Evolutionary conservation across 2,329 filamentous ascomycete genomes (phyloP).

Genomic region (Scedosporium apiospermum): DNA sequence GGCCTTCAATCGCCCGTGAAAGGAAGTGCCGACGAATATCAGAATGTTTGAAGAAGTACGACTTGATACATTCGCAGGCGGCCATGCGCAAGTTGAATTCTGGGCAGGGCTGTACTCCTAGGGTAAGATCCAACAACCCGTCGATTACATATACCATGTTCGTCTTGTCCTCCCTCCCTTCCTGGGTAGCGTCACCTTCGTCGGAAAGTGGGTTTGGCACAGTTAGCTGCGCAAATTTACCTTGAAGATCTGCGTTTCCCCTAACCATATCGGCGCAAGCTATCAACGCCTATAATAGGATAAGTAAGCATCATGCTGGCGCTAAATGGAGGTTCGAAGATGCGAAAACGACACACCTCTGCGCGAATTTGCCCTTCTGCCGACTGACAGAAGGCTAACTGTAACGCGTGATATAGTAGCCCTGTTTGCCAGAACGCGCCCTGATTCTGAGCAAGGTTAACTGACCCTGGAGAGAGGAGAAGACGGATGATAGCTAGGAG

Average conservation of each 20-base stretch:
- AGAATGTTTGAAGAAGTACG: conserved; percentile 77
- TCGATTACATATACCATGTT: conserved; percentile 82
- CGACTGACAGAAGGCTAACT: conserved; percentile 67
- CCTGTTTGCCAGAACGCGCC: conserved; percentile 76
- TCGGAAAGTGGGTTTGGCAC: conserved; percentile 38
- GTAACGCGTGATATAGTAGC: conserved; percentile 67
- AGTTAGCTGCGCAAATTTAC: conserved; percentile 79
- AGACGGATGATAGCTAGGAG: conserved; percentile 77
- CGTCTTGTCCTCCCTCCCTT: conserved; percentile 37
- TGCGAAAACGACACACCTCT: conserved; percentile 44
- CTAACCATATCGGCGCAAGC: conserved; percentile 85
- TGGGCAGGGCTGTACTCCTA: conserved; percentile 56
- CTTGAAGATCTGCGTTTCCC: conserved; percentile 70
- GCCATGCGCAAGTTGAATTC: conserved; percentile 75
- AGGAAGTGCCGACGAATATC: conserved; percentile 81
- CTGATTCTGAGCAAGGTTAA: conserved; percentile 76
- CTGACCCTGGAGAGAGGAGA: conserved; percentile 73
- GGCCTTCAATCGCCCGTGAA: conserved; percentile 78
- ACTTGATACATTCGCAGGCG: conserved; percentile 83
- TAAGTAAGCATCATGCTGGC: conserved; percentile 2
- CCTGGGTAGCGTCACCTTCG: conserved; percentile 24
- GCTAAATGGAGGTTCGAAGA: not conserved
- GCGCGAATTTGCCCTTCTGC: conserved; percentile 71
- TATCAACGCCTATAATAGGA: conserved; percentile 53
- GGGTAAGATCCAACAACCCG: conserved; percentile 72